Base-by-base conservation (phyloP, 768 basidiomycete genomes). In the Coprinellus micaceus region DNA sequence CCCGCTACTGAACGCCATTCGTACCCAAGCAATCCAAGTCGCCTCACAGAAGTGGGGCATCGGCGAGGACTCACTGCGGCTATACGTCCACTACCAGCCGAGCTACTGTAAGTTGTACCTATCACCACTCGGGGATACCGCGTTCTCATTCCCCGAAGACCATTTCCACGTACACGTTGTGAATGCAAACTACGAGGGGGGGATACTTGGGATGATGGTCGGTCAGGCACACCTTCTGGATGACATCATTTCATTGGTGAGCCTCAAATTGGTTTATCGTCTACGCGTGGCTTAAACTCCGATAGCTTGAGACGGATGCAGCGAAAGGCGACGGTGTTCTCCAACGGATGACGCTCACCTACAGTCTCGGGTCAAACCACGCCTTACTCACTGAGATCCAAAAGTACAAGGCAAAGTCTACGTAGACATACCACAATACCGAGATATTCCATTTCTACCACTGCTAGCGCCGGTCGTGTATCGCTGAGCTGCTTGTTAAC, bases 131-230 rank as follows among this genome's bases (percentile, higher is more conserved):
- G 4, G 2, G 12, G 22, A 24, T 24, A 12, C 2, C 17, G 10
- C 12, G 41, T 47, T 49, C 25, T 3, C 2, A 22, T 3, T 21
- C 10, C 39, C 43, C 22, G 2, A 44, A 96, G 94, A 97, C 66
- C 94, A 94, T 63, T 93, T 97, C 66, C 94, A 98, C 59, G 89
- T 97, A 2, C 94, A 98, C 62, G 86, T 96, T 51, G 91, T 93
- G 25, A 89, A 94, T 62, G 82, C 82, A 0, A 84, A 85, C 58
- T 83, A 88, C 48, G 56, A 66, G 60, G 77, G 79, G 40, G 77
- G 71, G n/a, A 70, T 84, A 13, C 61, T 82, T 59, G 89, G 94
- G 0, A 89, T 91, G 83, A 74, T 80, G 0, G 88, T 94, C 0
- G 96, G 94, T 1, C 95, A 94, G 66, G 93, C 95, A 0, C 94